phyloP scores from a whole-genome alignment of 352 stramenopile species.

The Pythium aristosporum region DNA sequence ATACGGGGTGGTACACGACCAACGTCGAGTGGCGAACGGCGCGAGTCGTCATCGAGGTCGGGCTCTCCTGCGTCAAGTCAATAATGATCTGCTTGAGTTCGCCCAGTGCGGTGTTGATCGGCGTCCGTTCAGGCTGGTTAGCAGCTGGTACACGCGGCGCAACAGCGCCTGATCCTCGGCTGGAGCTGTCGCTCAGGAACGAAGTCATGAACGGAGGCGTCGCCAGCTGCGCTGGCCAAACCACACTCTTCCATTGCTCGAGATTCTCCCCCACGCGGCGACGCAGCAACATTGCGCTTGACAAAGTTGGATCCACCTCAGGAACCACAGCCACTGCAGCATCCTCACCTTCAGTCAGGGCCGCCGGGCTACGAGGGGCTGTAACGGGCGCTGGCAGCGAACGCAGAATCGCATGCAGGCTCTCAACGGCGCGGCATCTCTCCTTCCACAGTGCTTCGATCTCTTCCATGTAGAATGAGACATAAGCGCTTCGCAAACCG shows the following conservation, averaged over 20 bases:
- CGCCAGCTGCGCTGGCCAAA: conserved; percentile 59
- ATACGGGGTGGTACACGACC: conserved; percentile 81
- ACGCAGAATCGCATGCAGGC: conserved; percentile 70
- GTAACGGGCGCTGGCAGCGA: conserved; percentile 31
- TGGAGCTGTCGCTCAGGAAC: conserved; percentile 18
- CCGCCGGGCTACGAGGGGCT: neutral
- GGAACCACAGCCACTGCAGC: neutral
- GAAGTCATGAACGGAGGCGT: conserved; percentile 23
- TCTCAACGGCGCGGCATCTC: conserved; percentile 68
- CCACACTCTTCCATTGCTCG: conserved; percentile 63
- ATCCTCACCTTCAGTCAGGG: neutral
- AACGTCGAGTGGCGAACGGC: conserved; percentile 42
- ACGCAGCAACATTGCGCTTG: conserved; percentile 12
- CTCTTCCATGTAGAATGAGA: conserved; percentile 78
- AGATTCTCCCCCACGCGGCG: conserved; percentile 23
- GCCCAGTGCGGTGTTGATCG: conserved; percentile 46
- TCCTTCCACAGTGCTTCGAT: conserved; percentile 84
- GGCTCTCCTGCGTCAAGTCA: conserved; percentile 66
- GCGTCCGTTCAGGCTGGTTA: conserved; percentile 15
- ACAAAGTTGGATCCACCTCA: neutral
- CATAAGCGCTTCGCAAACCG: conserved; percentile 61
- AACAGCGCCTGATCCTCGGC: neutral
- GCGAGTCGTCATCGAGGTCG: conserved; percentile 19
- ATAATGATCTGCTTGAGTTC: conserved; percentile 82
- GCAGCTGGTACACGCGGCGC: neutral